These are phyloP conservation scores for Elsinoe ampelina DNA, from an alignment of 2,329 filamentous ascomycete species.

Conservation along the genomic window DNA sequence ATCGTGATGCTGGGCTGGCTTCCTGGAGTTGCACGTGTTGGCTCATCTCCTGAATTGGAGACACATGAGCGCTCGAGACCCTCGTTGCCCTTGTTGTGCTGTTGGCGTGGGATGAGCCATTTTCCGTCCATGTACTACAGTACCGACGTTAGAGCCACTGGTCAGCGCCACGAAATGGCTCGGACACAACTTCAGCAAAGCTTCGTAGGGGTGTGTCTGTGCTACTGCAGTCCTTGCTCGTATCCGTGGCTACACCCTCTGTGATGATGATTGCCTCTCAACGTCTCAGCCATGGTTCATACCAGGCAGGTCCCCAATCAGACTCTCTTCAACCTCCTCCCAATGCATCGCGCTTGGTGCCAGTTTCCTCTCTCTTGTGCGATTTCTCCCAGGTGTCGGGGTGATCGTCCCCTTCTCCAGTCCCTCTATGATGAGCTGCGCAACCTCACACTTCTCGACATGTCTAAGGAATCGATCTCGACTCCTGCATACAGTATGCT, in stretches of 20 bases:
- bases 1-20: neutral
- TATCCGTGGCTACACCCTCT: no score
- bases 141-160: no score
- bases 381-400: neutral
- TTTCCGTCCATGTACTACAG: neutral
- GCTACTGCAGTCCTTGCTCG: no score
- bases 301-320: neutral
- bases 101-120: neutral
- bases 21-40: neutral
- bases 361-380: neutral
- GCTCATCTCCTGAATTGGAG: neutral
- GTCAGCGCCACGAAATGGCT: no score
- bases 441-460: neutral
- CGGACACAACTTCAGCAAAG: no score
- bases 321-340: neutral
- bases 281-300: no score
- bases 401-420: neutral
- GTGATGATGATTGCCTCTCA: no score
- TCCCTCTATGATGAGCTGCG: neutral
- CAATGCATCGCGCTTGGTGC: neutral
- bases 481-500: neutral
- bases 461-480: neutral
- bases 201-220: no score
- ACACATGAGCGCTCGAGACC: neutral
- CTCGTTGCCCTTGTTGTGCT: neutral